A percentile compares a stretch with the other conserved stretches of the same genome.
Evolutionary conservation across 192 early-diverging fungal genomes (phyloP).

Genomic region (Haplosporangium gracile): DNA sequence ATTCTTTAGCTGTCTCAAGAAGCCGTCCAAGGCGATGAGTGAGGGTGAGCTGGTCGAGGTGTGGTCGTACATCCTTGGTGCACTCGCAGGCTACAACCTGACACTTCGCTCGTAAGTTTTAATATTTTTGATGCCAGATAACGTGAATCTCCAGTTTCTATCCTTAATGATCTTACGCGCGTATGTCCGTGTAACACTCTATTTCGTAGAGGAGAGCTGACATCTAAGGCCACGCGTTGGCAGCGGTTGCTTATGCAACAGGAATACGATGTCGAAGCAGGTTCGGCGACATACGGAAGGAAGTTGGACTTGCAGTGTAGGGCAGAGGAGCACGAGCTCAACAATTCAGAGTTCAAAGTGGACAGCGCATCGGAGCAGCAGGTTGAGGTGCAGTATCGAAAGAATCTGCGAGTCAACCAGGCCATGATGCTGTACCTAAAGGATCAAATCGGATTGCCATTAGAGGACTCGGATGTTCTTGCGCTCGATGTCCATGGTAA

Average conservation of each 20-base stretch:
- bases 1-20: conserved; percentile 20
- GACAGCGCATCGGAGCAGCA: conserved; percentile 10
- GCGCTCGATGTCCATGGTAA: conserved; percentile 28
- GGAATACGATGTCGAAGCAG: conserved; percentile 15
- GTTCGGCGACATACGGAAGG: conserved; percentile 26
- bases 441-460: conserved; percentile 16
- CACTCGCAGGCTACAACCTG: conserved; percentile 20
- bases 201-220: conserved; percentile 23
- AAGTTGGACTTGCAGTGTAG: conserved; percentile 33
- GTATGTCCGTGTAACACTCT: neutral
- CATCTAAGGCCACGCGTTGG: conserved; percentile 32
- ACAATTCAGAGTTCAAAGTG: conserved; percentile 39
- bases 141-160: neutral
- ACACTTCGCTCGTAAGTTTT: conserved; percentile 25
- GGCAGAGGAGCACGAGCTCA: conserved; percentile 15
- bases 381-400: conserved; percentile 32
- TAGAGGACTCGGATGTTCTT: conserved; percentile 17
- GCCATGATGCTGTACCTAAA: conserved; percentile 33
- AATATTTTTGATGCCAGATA: neutral
- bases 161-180: neutral
- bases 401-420: conserved; percentile 29
- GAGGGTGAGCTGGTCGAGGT: conserved; percentile 19
- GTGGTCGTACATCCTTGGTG: conserved; percentile 25
- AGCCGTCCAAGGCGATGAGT: conserved; percentile 27
- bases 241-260: conserved; percentile 20